A percentile compares a stretch with the other conserved stretches of the same genome.
phyloP scores from a whole-genome alignment of 1,284 basidiomycete genomes.

The Stereum hirsutum region DNA sequence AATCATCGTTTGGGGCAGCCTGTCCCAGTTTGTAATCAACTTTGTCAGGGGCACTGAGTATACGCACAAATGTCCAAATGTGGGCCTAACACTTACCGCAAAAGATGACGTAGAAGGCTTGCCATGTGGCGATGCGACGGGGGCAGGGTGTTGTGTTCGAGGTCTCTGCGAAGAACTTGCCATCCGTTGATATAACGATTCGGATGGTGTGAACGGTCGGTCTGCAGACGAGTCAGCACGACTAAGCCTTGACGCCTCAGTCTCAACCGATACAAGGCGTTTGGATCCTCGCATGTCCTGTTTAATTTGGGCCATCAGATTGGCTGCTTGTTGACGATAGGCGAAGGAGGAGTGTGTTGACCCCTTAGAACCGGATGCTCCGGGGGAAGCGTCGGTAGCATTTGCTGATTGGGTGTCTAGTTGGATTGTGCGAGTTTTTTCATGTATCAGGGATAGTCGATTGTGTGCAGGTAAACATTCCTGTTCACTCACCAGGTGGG shows the following conservation, averaged over 20 bases:
- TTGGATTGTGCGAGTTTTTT: neutral
- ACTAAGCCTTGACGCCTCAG: slow-evolving; percentile 34
- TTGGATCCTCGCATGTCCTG: slow-evolving; percentile 63
- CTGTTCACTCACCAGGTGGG: no score
- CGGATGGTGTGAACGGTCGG: neutral
- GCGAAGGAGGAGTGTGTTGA: slow-evolving; percentile 44
- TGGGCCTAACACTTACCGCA: slow-evolving; percentile 11
- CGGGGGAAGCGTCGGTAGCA: neutral
- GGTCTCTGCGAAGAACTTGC: no score
- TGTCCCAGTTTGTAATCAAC: slow-evolving; percentile 19
- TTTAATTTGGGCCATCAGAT: slow-evolving; percentile 78
- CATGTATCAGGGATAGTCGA: no score
- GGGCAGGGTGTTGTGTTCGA: no score
- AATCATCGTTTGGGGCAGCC: slow-evolving; percentile 6
- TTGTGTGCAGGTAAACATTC: no score
- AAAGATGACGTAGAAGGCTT: slow-evolving; percentile 2
- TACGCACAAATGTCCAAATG: slow-evolving; percentile 17
- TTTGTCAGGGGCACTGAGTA: slow-evolving; percentile 25
- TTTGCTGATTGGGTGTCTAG: neutral
- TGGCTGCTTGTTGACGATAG: slow-evolving; percentile 67
- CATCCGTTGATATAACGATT: no score
- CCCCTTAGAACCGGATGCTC: slow-evolving; percentile 10
- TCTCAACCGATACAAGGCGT: slow-evolving; percentile 58
- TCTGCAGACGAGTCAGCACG: neutral
- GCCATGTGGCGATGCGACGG: no score